Percentiles rank a stretch among this genome's conserved stretches.
Conservation (phyloP, 73 alveolate genomes). For the Stentor roeselii region DNA sequence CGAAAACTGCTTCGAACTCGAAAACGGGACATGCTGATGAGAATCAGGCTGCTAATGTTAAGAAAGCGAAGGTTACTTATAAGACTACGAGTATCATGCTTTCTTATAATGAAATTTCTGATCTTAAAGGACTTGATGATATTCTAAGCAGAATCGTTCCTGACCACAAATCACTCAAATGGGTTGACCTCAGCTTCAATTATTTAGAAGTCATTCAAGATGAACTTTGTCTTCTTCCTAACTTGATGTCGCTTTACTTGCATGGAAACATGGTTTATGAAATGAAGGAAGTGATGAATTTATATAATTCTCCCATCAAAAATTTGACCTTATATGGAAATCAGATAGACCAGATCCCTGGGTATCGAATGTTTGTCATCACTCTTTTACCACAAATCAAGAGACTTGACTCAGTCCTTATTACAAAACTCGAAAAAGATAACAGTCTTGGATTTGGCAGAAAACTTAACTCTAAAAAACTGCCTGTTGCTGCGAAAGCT, state of each 20-base stretch:
- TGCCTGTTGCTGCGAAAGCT: background rate
- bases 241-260: constrained; percentile 71
- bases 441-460: constrained; percentile 30
- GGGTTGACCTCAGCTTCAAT: constrained; percentile 80
- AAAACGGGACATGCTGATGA: constrained; percentile 16
- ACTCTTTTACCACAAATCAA: constrained; percentile 63
- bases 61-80: background rate
- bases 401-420: constrained; percentile 60
- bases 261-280: constrained; percentile 82
- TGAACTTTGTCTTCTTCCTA: constrained; percentile 75
- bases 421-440: constrained; percentile 62
- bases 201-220: constrained; percentile 59
- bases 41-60: background rate
- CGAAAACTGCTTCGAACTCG: constrained; percentile 8
- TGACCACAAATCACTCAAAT: constrained; percentile 65
- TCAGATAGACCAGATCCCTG: constrained; percentile 81
- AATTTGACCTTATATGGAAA: constrained; percentile 83
- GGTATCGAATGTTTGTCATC: constrained; percentile 79
- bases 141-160: constrained; percentile 43
- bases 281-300: constrained; percentile 68
- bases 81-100: constrained; percentile 15
- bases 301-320: constrained; percentile 61
- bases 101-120: constrained; percentile 43
- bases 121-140: constrained; percentile 31
- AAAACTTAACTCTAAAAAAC: background rate